Evolutionary conservation across 1,139 yeast genomes (phyloP).

Genomic region (Chernovozyma sophiae-reginae): DNA sequence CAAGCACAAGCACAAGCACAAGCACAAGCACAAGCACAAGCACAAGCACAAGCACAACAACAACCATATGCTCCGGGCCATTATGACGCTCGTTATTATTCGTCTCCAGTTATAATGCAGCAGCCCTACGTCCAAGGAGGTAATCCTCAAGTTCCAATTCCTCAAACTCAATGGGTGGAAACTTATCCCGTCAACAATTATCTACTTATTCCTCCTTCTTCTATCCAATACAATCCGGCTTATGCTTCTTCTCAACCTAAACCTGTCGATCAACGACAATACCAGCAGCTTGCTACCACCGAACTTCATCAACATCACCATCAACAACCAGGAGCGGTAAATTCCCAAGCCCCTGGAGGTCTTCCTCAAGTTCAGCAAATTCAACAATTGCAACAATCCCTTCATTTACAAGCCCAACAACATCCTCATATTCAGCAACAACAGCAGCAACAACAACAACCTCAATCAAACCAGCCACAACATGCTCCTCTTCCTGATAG

Average conservation of each 20-base stretch:
- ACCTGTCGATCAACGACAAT: conserved; percentile 3
- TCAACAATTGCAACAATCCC: conserved; percentile 49
- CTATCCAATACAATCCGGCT: conserved; percentile 6
- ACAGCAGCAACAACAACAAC: conserved; percentile 32
- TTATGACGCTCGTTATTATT: conserved; percentile 5
- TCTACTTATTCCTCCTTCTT: conserved; percentile 8
- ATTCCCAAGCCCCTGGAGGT: conserved; percentile 1
- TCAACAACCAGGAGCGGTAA: conserved; percentile 1
- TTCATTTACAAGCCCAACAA: background rate
- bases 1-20: conserved; percentile 1
- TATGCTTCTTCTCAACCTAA: conserved; percentile 1
- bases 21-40: conserved; percentile 1
- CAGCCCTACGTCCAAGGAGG: conserved; percentile 5
- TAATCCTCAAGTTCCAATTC: conserved; percentile 1
- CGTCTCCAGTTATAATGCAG: conserved; percentile 6
- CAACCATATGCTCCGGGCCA: conserved; percentile 2
- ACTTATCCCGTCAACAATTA: conserved; percentile 11
- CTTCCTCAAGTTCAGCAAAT: conserved; percentile 53
- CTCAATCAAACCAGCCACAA: background rate
- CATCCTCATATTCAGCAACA: background rate
- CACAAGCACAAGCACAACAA: conserved; percentile 1
- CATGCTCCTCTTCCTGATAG: conserved; percentile 1
- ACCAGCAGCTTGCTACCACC: conserved; percentile 3
- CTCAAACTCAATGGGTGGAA: conserved; percentile 7
- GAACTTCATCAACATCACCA: conserved; percentile 3